Conservation (phyloP, 2,329 filamentous ascomycete genomes). For the Ophiosphaerella korrae region DNA sequence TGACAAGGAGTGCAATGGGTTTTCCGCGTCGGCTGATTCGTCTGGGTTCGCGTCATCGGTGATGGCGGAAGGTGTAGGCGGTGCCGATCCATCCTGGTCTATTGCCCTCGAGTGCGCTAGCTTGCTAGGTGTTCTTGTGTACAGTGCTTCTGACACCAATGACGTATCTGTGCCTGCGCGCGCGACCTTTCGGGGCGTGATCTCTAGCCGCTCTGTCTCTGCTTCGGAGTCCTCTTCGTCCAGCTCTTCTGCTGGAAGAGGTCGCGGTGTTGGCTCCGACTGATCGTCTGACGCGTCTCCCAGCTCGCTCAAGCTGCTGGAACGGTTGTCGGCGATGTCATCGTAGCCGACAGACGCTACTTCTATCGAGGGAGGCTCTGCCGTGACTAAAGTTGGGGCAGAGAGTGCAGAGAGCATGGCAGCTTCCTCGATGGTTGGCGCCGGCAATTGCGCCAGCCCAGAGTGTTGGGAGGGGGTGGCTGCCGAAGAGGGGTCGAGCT, state of each 20-base stretch:
- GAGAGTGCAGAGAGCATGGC: conserved; percentile 34
- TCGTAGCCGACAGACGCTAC: conserved; percentile 26
- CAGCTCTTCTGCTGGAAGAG: conserved; percentile 27
- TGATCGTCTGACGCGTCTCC: conserved; percentile 74
- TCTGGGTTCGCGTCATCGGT: conserved; percentile 20
- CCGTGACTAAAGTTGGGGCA: conserved; percentile 22
- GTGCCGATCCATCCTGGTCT: conserved; percentile 36
- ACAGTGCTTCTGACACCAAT: conserved; percentile 38
- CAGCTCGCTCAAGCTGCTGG: conserved; percentile 91
- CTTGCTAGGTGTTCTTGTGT: conserved; percentile 46
- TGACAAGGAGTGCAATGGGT: conserved; percentile 39
- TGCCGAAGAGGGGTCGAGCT: conserved; percentile 44
- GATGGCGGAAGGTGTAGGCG: conserved; percentile 32
- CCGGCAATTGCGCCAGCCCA: conserved; percentile 21
- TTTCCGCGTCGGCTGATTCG: conserved; percentile 23
- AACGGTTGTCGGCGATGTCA: conserved; percentile 65
- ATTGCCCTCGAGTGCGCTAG: conserved; percentile 40
- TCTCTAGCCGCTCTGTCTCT: conserved; percentile 90
- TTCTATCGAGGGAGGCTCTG: conserved; percentile 17
- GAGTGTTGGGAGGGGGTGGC: conserved; percentile 50
- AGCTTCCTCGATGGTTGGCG: conserved; percentile 17
- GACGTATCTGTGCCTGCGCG: conserved; percentile 42
- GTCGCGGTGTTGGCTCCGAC: conserved; percentile 41
- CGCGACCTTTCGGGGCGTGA: conserved; percentile 73
- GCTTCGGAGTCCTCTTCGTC: conserved; percentile 78